phyloP scores from a whole-genome alignment of 257 asterid species.

The Nicotiana tomentosiformis region DNA sequence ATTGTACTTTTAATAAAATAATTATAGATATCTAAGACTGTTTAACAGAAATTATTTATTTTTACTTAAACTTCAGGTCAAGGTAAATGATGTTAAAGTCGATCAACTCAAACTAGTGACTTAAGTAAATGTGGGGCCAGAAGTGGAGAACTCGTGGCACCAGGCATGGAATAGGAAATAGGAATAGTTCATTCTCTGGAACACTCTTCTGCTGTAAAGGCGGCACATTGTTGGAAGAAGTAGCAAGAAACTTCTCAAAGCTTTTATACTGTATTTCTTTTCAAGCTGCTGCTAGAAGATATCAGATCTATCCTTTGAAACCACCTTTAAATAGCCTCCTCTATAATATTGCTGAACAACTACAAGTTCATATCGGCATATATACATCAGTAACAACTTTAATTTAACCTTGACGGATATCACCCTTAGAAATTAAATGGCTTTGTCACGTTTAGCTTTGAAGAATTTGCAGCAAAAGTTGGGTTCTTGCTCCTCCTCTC shows the following conservation, averaged over 20 bases:
- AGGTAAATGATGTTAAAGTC: too few relatives aligned
- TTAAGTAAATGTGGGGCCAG: neutral
- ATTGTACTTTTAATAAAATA: too few relatives aligned
- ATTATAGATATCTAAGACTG: too few relatives aligned
- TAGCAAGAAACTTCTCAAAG: neutral
- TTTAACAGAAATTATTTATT: too few relatives aligned
- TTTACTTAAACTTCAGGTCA: too few relatives aligned
- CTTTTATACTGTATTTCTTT: neutral
- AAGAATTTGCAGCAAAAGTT: slow-evolving; percentile 20
- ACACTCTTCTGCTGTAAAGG: neutral
- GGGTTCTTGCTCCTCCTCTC: slow-evolving; percentile 9
- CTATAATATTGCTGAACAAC: too few relatives aligned
- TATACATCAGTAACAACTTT: neutral
- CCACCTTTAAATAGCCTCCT: neutral
- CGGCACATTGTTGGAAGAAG: neutral
- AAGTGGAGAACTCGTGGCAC: neutral
- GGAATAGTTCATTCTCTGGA: neutral
- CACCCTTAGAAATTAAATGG: slow-evolving; percentile 7
- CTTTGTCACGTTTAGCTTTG: slow-evolving; percentile 24
- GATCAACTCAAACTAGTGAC: too few relatives aligned
- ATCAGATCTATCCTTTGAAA: neutral
- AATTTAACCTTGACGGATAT: too few relatives aligned
- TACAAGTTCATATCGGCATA: too few relatives aligned
- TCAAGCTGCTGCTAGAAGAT: neutral
- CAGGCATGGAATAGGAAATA: too few relatives aligned